Conservation (phyloP, 2,329 filamentous ascomycete species). For the Paraphaeosphaeria sporulosa region DNA sequence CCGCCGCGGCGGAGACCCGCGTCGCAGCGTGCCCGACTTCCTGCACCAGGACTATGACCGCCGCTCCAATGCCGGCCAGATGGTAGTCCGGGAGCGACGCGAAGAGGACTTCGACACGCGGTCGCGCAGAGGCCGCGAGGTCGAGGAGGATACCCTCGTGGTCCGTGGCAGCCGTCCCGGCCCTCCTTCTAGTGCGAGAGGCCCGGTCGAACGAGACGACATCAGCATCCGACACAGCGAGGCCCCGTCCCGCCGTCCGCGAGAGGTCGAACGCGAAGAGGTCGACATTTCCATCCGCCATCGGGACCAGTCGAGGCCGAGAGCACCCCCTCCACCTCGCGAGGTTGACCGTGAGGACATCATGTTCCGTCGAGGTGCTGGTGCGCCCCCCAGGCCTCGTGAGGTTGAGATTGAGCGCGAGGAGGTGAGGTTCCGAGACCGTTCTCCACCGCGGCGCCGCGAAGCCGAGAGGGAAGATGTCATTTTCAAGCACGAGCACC, state of each 20-base stretch:
- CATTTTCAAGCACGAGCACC: slow-evolving; percentile 41
- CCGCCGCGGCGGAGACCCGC: slow-evolving; percentile 44
- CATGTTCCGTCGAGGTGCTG: slow-evolving; percentile 53
- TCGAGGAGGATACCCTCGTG: slow-evolving; percentile 52
- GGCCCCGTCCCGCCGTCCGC: slow-evolving; percentile 40
- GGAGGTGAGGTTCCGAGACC: slow-evolving; percentile 58
- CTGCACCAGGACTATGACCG: slow-evolving; percentile 59
- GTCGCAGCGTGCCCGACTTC: slow-evolving; percentile 57
- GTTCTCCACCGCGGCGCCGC: slow-evolving; percentile 35
- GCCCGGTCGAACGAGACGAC: slow-evolving; percentile 45
- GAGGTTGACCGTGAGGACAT: slow-evolving; percentile 51
- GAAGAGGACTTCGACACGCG: slow-evolving; percentile 49
- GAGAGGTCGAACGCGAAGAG: slow-evolving; percentile 44
- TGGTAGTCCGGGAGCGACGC: slow-evolving; percentile 56
- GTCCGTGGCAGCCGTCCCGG: slow-evolving; percentile 40
- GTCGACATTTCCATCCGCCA: slow-evolving; percentile 45
- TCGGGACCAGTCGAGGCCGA: slow-evolving; percentile 46
- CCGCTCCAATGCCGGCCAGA: slow-evolving; percentile 51
- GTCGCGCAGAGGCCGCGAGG: slow-evolving; percentile 43
- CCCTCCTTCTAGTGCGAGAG: slow-evolving; percentile 36
- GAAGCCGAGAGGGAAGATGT: slow-evolving; percentile 44
- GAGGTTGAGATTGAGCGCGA: slow-evolving; percentile 51
- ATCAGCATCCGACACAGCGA: slow-evolving; percentile 50
- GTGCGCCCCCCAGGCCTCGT: slow-evolving; percentile 45
- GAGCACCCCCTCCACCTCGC: slow-evolving; percentile 38